Evolutionary conservation across 2,329 filamentous ascomycete genomes (phyloP).

Genomic region (Aspergillus ustus): DNA sequence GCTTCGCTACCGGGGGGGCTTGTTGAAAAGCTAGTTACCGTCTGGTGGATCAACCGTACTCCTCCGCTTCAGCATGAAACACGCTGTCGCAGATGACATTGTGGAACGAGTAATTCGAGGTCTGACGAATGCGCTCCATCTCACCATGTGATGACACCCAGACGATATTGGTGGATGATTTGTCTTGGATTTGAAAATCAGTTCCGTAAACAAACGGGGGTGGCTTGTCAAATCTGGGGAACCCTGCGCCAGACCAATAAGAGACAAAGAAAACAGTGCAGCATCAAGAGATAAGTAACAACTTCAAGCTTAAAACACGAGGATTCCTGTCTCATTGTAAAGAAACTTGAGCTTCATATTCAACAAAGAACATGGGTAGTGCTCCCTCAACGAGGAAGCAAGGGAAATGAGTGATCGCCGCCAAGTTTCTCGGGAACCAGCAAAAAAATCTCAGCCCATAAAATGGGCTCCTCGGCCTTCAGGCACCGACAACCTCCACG

Average conservation of each 20-base stretch:
- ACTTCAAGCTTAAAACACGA: neutral
- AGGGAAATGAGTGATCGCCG: neutral
- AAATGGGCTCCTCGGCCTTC: constrained; percentile 1
- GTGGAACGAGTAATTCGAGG: neutral
- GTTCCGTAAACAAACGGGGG: neutral
- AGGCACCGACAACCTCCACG: constrained; percentile 4
- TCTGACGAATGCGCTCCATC: neutral
- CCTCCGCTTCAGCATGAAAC: constrained; percentile 13
- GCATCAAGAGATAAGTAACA: neutral
- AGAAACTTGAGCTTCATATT: neutral
- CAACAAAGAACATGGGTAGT: neutral
- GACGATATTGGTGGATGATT: constrained; percentile 14
- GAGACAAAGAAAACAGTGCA: neutral
- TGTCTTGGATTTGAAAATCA: constrained; percentile 11
- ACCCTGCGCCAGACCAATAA: neutral
- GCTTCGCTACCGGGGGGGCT: neutral
- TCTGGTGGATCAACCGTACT: neutral
- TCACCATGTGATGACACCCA: neutral
- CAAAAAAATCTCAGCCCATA: constrained; percentile 7
- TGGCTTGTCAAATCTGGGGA: constrained; percentile 3
- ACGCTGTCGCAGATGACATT: neutral
- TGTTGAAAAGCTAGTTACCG: neutral
- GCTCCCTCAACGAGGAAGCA: neutral
- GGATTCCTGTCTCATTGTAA: neutral
- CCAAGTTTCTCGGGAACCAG: constrained; percentile 12